These are phyloP conservation scores for Hanseniaspora uvarum DNA, from an alignment of 1,139 yeast genomes.

Conservation along the genomic window DNA sequence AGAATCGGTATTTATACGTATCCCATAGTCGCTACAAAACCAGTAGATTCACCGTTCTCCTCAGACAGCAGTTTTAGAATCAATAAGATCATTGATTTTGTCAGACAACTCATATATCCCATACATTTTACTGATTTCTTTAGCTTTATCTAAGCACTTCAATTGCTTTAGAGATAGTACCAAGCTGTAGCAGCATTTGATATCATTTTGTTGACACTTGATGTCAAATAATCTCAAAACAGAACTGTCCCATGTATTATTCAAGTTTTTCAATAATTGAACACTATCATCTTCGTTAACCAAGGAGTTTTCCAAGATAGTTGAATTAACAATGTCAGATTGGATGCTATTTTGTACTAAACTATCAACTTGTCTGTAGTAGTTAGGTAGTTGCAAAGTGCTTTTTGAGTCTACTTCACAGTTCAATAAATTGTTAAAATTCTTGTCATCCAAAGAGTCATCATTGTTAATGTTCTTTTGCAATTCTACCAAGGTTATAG, in stretches of 20 bases:
- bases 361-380: constrained; percentile 1
- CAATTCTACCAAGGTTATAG: constrained; percentile 1
- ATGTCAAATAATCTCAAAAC: constrained; percentile 12
- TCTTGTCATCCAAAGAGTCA: neutral
- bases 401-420: constrained; percentile 6
- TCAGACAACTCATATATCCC: constrained; percentile 56
- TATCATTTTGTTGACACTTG: constrained; percentile 6
- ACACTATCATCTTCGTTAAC: neutral
- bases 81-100: constrained; percentile 57
- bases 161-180: constrained; percentile 63
- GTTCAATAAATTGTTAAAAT: constrained; percentile 1
- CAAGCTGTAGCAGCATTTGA: constrained; percentile 41
- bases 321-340: neutral
- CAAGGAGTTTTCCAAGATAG: neutral
- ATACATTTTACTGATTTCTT: constrained; percentile 71
- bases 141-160: constrained; percentile 73
- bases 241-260: constrained; percentile 10
- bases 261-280: neutral
- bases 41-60: too few relatives aligned
- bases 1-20: too few relatives aligned
- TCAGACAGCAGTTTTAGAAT: constrained; percentile 42
- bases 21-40: too few relatives aligned
- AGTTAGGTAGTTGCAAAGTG: neutral
- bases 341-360: neutral
- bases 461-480: neutral